These are phyloP conservation scores for Letharia lupina DNA, from an alignment of 495 filamentous ascomycete species.

Conservation along the genomic window DNA sequence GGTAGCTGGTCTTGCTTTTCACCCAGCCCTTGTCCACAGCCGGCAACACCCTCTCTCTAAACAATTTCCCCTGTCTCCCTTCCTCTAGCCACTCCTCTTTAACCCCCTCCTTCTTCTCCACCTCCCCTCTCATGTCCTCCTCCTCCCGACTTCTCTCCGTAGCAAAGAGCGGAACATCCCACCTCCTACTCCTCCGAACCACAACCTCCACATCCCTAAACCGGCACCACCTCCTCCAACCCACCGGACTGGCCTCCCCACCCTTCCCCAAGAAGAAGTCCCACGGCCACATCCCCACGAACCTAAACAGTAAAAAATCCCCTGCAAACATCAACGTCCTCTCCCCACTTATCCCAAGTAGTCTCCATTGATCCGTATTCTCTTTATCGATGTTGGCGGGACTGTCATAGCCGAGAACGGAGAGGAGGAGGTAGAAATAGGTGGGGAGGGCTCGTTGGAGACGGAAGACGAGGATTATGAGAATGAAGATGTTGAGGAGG, in stretches of 20 bases:
- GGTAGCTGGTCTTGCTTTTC: conserved; percentile 63
- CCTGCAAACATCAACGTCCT: conserved; percentile 54
- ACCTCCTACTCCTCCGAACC: conserved; percentile 57
- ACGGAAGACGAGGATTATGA: conserved; percentile 50
- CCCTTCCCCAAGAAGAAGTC: conserved; percentile 53
- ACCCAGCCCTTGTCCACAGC: conserved; percentile 57
- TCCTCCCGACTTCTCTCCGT: conserved; percentile 26
- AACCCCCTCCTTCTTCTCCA: conserved; percentile 29
- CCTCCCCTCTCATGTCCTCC: conserved; percentile 36
- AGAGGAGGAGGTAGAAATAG: conserved; percentile 55
- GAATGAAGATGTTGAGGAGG: conserved; percentile 57
- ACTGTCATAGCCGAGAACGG: conserved; percentile 52
- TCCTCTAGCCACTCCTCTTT: conserved; percentile 35
- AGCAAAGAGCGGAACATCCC: conserved; percentile 34
- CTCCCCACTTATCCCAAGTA: conserved; percentile 40
- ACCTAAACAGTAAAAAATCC: conserved; percentile 60
- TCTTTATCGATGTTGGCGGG: conserved; percentile 49
- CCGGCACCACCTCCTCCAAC: conserved; percentile 62
- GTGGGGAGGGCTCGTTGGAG: conserved; percentile 51
- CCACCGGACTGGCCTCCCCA: conserved; percentile 45
- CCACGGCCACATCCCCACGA: conserved; percentile 67
- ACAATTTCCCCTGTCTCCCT: conserved; percentile 24
- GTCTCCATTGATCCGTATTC: conserved; percentile 40
- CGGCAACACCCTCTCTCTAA: conserved; percentile 44
- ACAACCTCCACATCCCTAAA: conserved; percentile 67